A percentile compares a stretch with the other conserved stretches of the same genome.
phyloP scores from a whole-genome alignment of 2,329 filamentous ascomycete species.

The Botrytis deweyae region DNA sequence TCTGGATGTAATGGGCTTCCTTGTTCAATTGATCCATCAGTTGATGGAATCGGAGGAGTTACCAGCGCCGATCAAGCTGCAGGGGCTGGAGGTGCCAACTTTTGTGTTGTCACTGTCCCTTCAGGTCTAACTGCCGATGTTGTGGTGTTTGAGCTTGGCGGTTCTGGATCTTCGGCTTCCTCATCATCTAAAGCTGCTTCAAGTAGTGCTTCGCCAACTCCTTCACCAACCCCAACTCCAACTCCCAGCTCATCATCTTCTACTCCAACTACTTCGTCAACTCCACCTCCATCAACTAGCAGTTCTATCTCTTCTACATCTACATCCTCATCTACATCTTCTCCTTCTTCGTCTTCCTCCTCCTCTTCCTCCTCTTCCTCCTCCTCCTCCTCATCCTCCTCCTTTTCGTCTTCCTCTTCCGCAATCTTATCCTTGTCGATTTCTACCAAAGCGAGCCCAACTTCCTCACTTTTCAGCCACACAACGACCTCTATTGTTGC shows the following conservation, averaged over 20 bases:
- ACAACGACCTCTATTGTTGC: constrained; percentile 25
- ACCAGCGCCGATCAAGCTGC: constrained; percentile 52
- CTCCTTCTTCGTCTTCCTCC: constrained; percentile 26
- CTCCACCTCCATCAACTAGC: constrained; percentile 26
- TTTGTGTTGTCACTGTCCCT: constrained; percentile 75
- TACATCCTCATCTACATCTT: constrained; percentile 27
- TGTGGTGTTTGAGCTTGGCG: constrained; percentile 54
- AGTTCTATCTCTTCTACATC: constrained; percentile 20
- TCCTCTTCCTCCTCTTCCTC: constrained; percentile 21
- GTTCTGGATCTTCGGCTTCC: constrained; percentile 26
- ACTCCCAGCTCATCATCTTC: constrained; percentile 28
- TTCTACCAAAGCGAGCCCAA: constrained; percentile 8
- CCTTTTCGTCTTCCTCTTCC: constrained; percentile 12
- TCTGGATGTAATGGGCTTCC: constrained; percentile 70
- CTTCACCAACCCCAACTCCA: constrained; percentile 35
- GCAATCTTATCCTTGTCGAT: constrained; percentile 23
- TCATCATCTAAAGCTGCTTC: constrained; percentile 23
- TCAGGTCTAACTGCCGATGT: constrained; percentile 66
- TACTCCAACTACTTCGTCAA: constrained; percentile 24
- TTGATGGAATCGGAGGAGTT: constrained; percentile 57
- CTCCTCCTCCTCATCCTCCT: background rate
- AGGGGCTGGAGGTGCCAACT: constrained; percentile 67
- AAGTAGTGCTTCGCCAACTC: constrained; percentile 10
- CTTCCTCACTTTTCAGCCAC: constrained; percentile 19
- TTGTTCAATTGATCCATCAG: constrained; percentile 66